These are phyloP conservation scores for Candida incommunis DNA, from an alignment of 805 yeast species.

Conservation along the genomic window DNA sequence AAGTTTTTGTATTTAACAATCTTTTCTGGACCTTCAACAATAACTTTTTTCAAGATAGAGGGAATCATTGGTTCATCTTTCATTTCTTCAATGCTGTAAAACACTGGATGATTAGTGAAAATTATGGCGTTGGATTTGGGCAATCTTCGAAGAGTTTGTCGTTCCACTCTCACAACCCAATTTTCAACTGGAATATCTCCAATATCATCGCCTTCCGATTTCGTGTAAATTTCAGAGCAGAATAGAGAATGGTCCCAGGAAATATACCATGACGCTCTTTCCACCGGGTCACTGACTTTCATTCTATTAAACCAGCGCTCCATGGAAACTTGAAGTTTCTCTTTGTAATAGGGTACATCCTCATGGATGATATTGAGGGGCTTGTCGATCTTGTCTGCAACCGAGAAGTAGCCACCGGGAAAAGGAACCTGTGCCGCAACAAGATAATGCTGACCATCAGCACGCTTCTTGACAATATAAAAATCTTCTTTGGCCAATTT, in stretches of 20 bases:
- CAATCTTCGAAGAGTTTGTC: constrained; percentile 55
- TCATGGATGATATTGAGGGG: constrained; percentile 50
- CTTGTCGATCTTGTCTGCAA: constrained; percentile 43
- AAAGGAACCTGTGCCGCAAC: constrained; percentile 67
- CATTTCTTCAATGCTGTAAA: constrained; percentile 61
- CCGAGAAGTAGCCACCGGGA: constrained; percentile 66
- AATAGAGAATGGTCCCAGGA: constrained; percentile 59
- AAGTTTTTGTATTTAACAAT: constrained; percentile 54
- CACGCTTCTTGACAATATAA: constrained; percentile 44
- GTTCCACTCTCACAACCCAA: constrained; percentile 56
- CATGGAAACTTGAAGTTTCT: constrained; percentile 53
- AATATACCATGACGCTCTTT: constrained; percentile 62
- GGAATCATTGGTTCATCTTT: constrained; percentile 65
- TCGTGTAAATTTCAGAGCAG: constrained; percentile 40
- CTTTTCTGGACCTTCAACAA: constrained; percentile 52
- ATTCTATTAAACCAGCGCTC: constrained; percentile 56
- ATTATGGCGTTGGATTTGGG: constrained; percentile 54
- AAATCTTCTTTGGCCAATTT: constrained; percentile 69
- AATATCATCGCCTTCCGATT: constrained; percentile 31
- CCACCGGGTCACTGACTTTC: constrained; percentile 49
- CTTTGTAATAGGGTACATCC: constrained; percentile 56
- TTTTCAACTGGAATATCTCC: constrained; percentile 32
- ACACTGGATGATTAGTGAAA: constrained; percentile 66
- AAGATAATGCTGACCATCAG: constrained; percentile 44
- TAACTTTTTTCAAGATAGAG: constrained; percentile 43